Evolutionary conservation across 2,329 filamentous ascomycete genomes (phyloP).

Genomic region (Talaromyces atroroseus): DNA sequence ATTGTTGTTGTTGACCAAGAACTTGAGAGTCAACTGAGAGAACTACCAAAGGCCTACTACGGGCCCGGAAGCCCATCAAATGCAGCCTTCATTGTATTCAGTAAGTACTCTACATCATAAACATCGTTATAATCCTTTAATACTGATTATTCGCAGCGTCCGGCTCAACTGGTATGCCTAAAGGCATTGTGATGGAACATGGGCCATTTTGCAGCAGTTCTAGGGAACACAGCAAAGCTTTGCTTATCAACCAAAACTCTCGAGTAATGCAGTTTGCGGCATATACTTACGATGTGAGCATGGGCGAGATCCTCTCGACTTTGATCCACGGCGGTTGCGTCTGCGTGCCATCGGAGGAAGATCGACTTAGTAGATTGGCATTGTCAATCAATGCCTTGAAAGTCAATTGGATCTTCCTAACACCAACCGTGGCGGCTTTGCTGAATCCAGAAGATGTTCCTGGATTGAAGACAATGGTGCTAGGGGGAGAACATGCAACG

Average conservation of each 20-base stretch:
- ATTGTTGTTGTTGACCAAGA: background rate
- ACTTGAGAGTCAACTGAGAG: background rate
- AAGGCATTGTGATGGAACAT: conserved; percentile 54
- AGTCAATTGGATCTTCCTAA: conserved; percentile 50
- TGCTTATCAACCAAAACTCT: conserved; percentile 48
- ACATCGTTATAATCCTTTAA: background rate
- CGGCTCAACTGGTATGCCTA: conserved; percentile 8
- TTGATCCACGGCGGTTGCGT: conserved; percentile 48
- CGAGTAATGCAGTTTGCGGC: conserved; percentile 56
- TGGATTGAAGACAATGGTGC: conserved; percentile 28
- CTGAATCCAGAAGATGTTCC: conserved; percentile 32
- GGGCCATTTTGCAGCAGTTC: conserved; percentile 53
- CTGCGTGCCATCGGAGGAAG: conserved; percentile 45
- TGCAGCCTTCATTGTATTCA: background rate
- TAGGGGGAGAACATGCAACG: conserved; percentile 26
- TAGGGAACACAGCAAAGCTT: conserved; percentile 46
- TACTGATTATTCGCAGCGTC: background rate
- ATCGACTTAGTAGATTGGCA: conserved; percentile 40
- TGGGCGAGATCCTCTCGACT: conserved; percentile 46
- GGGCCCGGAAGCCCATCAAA: background rate
- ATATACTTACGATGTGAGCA: conserved; percentile 44
- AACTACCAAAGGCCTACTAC: background rate
- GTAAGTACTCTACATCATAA: background rate
- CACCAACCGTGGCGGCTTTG: conserved; percentile 46
- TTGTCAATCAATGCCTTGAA: conserved; percentile 43